These are phyloP conservation scores for Geotrichum carabidarum DNA, from an alignment of 1,139 yeast species.

Conservation along the genomic window DNA sequence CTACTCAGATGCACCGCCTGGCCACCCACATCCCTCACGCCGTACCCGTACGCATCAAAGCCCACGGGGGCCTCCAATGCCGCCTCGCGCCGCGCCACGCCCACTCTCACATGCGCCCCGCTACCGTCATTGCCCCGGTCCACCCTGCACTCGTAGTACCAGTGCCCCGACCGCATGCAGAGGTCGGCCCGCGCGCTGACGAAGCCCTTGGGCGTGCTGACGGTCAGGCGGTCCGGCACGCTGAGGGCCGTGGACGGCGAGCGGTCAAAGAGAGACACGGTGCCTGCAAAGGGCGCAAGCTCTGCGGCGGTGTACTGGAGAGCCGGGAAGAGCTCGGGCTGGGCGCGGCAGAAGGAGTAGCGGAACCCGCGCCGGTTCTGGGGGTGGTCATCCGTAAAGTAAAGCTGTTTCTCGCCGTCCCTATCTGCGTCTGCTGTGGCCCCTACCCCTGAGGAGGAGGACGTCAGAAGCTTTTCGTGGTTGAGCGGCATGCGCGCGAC, in stretches of 20 bases:
- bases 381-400: conserved; percentile 68
- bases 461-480: not conserved
- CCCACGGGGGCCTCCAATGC: conserved; percentile 94
- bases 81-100: conserved; percentile 80
- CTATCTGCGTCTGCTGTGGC: not conserved
- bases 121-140: conserved; percentile 37
- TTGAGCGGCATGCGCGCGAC: conserved; percentile 1
- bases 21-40: conserved; percentile 77
- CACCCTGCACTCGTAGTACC: conserved; percentile 72
- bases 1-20: conserved; percentile 72
- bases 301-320: conserved; percentile 71
- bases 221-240: conserved; percentile 38
- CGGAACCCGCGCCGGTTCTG: conserved; percentile 75
- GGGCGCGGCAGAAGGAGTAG: conserved; percentile 74
- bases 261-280: conserved; percentile 69
- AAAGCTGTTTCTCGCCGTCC: conserved; percentile 29
- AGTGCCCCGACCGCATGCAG: conserved; percentile 70
- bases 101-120: conserved; percentile 68
- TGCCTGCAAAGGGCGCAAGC: conserved; percentile 57
- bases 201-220: conserved; percentile 70
- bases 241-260: conserved; percentile 55
- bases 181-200: conserved; percentile 71
- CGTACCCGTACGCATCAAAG: conserved; percentile 90
- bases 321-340: conserved; percentile 51
- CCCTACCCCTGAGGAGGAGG: not conserved